These are phyloP conservation scores for Arthrocladium fulminans DNA, from an alignment of 2,329 filamentous ascomycete species.

Conservation along the genomic window DNA sequence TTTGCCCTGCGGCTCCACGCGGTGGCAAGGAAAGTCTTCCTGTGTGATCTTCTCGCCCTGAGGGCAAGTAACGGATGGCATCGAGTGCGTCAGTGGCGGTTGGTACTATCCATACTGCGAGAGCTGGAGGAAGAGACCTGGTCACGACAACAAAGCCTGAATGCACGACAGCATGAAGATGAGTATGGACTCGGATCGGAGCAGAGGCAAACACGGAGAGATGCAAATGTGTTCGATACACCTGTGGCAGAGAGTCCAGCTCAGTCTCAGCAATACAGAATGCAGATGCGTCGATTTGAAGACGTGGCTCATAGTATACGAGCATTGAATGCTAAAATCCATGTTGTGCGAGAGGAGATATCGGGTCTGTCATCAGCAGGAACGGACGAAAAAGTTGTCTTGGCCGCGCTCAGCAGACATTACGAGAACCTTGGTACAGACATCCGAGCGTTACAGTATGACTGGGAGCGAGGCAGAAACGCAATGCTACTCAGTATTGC, in stretches of 20 bases:
- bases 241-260: background rate
- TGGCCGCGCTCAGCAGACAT: constrained; percentile 69
- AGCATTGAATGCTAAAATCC: constrained; percentile 87
- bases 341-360: constrained; percentile 82
- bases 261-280: constrained; percentile 70
- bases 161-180: constrained; percentile 12
- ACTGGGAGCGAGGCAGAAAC: constrained; percentile 83
- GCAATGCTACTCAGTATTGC: constrained; percentile 68
- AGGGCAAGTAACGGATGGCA: constrained; percentile 52
- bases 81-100: constrained; percentile 36
- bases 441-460: constrained; percentile 66
- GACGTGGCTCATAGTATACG: constrained; percentile 83
- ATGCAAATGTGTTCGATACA: background rate
- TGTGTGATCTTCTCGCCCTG: constrained; percentile 82
- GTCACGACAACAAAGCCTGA: constrained; percentile 11
- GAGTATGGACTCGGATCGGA: constrained; percentile 12
- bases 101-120: constrained; percentile 63
- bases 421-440: constrained; percentile 93
- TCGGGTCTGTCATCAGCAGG: constrained; percentile 58
- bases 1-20: constrained; percentile 72
- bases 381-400: constrained; percentile 59
- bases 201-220: constrained; percentile 1
- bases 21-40: constrained; percentile 69
- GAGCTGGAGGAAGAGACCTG: constrained; percentile 52
- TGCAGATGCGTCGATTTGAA: constrained; percentile 79